A percentile compares a stretch with the other conserved stretches of the same genome.
These are phyloP conservation scores for Pilasporangium apinafurcum DNA, from an alignment of 352 stramenopile genomes.

Conservation along the genomic window DNA sequence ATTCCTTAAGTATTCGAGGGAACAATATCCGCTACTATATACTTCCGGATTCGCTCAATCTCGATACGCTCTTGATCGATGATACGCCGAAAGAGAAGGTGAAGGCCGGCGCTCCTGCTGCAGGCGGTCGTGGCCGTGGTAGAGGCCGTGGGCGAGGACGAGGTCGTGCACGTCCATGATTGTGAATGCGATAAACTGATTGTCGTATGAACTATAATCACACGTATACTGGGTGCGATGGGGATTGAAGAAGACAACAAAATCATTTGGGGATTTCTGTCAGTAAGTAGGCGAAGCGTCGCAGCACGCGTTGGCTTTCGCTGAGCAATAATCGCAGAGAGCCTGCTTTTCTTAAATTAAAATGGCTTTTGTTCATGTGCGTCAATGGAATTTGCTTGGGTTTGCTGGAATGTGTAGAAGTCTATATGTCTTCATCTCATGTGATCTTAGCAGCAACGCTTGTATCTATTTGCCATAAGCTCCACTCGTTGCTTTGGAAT, in stretches of 20 bases:
- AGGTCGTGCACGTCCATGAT: constrained; percentile 42
- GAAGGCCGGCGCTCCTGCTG: constrained; percentile 53
- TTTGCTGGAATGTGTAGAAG: too few relatives aligned
- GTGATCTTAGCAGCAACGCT: too few relatives aligned
- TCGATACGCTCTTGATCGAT: constrained; percentile 98
- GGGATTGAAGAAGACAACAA: too few relatives aligned
- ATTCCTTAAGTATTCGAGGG: constrained; percentile 96
- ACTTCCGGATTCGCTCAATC: constrained; percentile 94
- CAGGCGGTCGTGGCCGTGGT: constrained; percentile 64
- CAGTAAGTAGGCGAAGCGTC: too few relatives aligned
- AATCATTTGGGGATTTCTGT: too few relatives aligned
- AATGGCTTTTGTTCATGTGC: constrained; percentile 14
- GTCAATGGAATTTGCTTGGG: not conserved
- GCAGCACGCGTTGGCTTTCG: too few relatives aligned
- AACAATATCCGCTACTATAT: constrained; percentile 98
- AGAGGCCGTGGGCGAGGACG: constrained; percentile 72
- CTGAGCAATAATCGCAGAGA: constrained; percentile 2
- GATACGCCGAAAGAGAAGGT: constrained; percentile 96
- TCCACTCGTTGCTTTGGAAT: constrained; percentile 1
- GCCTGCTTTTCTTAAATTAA: constrained; percentile 25
- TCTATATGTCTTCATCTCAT: too few relatives aligned
- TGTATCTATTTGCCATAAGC: not conserved
- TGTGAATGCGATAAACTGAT: constrained; percentile 5
- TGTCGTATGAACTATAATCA: too few relatives aligned
- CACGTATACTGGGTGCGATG: too few relatives aligned